These are phyloP conservation scores for Cymbopogon flexuosus DNA, from an alignment of 202 grass and related monocot species.

Conservation along the genomic window DNA sequence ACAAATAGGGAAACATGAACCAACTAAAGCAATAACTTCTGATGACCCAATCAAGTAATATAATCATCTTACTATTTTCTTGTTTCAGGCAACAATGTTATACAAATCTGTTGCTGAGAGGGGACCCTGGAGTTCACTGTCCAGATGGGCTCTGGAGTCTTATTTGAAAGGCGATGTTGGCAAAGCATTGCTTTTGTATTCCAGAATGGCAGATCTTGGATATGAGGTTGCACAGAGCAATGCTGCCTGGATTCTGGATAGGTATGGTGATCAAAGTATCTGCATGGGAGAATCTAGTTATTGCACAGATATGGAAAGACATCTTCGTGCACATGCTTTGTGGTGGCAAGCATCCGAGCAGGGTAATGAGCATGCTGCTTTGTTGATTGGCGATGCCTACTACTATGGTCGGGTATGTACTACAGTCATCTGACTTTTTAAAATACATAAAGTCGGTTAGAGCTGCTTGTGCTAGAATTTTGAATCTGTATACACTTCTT, in stretches of 20 bases:
- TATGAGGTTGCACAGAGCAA: slow-evolving; percentile 99
- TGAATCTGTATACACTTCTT: background rate
- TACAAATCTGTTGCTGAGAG: slow-evolving; percentile 96
- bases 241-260: slow-evolving; percentile 98
- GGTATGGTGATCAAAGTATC: slow-evolving; percentile 73
- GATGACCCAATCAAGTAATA: background rate
- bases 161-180: slow-evolving; percentile 96
- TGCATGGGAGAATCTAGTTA: slow-evolving; percentile 93
- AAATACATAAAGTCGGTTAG: slow-evolving; percentile 2
- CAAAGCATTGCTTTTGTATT: slow-evolving; percentile 89
- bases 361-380: slow-evolving; percentile 95
- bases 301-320: slow-evolving; percentile 86
- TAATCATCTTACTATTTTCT: background rate
- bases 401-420: slow-evolving; percentile 86
- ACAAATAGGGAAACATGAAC: slow-evolving; percentile 17
- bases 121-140: slow-evolving; percentile 91
- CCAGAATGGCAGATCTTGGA: slow-evolving; percentile 96
- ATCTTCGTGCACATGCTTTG: slow-evolving; percentile 81
- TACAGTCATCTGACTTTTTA: slow-evolving; percentile 29
- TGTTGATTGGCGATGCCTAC: slow-evolving; percentile 96
- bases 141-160: slow-evolving; percentile 91
- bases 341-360: slow-evolving; percentile 99
- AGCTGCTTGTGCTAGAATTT: background rate
- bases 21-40: background rate
- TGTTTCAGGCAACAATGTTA: slow-evolving; percentile 70